A percentile compares a stretch with the other conserved stretches of the same genome.
phyloP scores from a whole-genome alignment of 2,329 filamentous ascomycete genomes.

The Massarina eburnea region DNA sequence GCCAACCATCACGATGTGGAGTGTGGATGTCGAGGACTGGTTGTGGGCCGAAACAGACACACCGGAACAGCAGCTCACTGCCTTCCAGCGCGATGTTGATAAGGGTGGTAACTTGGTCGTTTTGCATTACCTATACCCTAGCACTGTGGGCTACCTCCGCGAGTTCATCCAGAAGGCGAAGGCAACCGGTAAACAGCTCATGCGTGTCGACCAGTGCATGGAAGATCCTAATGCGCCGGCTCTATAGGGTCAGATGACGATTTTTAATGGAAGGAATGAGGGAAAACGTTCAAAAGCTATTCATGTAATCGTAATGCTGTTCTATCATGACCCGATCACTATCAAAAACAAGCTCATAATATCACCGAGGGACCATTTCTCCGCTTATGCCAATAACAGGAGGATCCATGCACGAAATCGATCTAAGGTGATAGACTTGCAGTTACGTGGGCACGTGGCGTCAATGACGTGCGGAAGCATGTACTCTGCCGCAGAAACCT shows the following conservation, averaged over 20 bases:
- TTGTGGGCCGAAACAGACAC: constrained; percentile 63
- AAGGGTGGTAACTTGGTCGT: constrained; percentile 67
- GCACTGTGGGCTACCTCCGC: constrained; percentile 64
- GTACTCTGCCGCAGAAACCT: too few species aligned
- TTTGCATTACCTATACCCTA: constrained; percentile 68
- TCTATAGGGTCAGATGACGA: constrained; percentile 2
- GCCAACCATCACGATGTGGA: constrained; percentile 66
- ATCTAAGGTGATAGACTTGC: too few species aligned
- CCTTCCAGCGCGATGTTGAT: constrained; percentile 64
- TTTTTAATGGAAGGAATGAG: not conserved
- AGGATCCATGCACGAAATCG: too few species aligned
- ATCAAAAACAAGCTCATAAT: not conserved
- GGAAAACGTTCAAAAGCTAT: not conserved
- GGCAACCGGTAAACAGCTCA: constrained; percentile 63
- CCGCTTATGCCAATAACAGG: too few species aligned
- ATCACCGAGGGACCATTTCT: too few species aligned
- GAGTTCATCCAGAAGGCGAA: constrained; percentile 68
- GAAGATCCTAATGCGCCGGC: constrained; percentile 60
- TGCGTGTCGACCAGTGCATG: constrained; percentile 69
- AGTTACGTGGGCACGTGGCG: too few species aligned
- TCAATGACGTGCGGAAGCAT: too few species aligned
- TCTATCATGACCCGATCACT: not conserved
- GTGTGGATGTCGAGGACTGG: constrained; percentile 72
- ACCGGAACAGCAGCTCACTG: constrained; percentile 67
- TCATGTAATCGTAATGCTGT: not conserved